These are phyloP conservation scores for Porcisia hertigi DNA, from an alignment of 208 protist species.

Conservation along the genomic window DNA sequence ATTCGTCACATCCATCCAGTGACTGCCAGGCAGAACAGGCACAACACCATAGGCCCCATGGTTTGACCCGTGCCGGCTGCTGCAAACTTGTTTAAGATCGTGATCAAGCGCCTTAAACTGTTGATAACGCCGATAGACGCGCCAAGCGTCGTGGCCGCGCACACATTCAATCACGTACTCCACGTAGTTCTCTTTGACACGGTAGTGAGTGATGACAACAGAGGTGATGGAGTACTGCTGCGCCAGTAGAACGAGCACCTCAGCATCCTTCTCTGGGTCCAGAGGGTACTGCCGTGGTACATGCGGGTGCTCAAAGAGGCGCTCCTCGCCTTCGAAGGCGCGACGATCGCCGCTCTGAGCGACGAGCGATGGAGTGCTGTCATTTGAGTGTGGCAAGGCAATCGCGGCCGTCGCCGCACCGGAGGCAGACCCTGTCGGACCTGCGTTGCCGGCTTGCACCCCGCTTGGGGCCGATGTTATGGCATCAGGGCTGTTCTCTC, in stretches of 20 bases:
- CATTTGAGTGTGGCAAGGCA: background rate
- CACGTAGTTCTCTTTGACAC: constrained; percentile 64
- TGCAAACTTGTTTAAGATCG: constrained; percentile 60
- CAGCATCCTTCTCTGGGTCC: constrained; percentile 26
- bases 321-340: constrained; percentile 30
- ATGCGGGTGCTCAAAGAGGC: constrained; percentile 18
- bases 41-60: constrained; percentile 78
- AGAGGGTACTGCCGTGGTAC: constrained; percentile 26
- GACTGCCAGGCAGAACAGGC: constrained; percentile 74
- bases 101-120: constrained; percentile 81
- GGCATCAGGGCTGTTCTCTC: background rate
- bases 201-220: constrained; percentile 64
- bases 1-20: constrained; percentile 90
- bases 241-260: constrained; percentile 18
- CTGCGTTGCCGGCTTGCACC: background rate
- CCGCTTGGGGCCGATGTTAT: background rate
- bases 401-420: background rate
- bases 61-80: constrained; percentile 26
- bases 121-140: constrained; percentile 82
- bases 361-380: background rate
- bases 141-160: constrained; percentile 45
- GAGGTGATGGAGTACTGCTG: constrained; percentile 43
- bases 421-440: background rate
- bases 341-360: constrained; percentile 18
- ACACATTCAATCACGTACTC: constrained; percentile 80